Percentiles rank a stretch among this genome's conserved stretches.
Conservation (phyloP, 2,329 filamentous ascomycete species). For the Claviceps sorghi region DNA sequence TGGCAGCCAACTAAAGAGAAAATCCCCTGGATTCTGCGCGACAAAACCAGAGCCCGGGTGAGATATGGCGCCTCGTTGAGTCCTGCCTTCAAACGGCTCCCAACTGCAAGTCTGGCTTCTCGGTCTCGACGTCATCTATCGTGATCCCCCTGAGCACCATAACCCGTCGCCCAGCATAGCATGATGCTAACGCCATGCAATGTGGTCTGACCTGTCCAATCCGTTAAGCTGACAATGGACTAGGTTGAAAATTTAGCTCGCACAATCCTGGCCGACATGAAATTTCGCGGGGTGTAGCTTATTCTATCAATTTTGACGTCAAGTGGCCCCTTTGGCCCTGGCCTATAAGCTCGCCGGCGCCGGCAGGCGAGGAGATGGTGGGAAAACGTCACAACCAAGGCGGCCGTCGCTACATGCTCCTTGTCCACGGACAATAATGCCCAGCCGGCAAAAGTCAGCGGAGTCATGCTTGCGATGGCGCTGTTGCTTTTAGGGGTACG, state of each 20-base stretch:
- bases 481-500: constrained; percentile 13
- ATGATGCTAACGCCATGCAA: no score
- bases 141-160: constrained; percentile 7
- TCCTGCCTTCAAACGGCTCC: background rate
- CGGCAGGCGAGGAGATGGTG: constrained; percentile 31
- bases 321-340: background rate
- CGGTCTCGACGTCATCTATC: constrained; percentile 12
- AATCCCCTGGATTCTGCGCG: no score
- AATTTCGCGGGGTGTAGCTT: background rate
- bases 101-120: constrained; percentile 27
- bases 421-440: constrained; percentile 28
- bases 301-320: constrained; percentile 20
- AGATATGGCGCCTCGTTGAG: no score
- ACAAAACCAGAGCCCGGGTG: no score
- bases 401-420: constrained; percentile 27
- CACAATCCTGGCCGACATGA: constrained; percentile 11
- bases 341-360: constrained; percentile 34
- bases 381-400: constrained; percentile 27
- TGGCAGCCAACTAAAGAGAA: background rate
- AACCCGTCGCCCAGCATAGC: no score
- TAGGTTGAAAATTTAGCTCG: constrained; percentile 10
- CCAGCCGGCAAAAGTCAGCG: constrained; percentile 12
- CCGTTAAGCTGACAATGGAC: no score
- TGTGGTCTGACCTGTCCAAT: no score
- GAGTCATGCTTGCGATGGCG: constrained; percentile 19